Evolutionary conservation across 2,329 filamentous ascomycete species (phyloP).

Genomic region (Chaetomium sp.): DNA sequence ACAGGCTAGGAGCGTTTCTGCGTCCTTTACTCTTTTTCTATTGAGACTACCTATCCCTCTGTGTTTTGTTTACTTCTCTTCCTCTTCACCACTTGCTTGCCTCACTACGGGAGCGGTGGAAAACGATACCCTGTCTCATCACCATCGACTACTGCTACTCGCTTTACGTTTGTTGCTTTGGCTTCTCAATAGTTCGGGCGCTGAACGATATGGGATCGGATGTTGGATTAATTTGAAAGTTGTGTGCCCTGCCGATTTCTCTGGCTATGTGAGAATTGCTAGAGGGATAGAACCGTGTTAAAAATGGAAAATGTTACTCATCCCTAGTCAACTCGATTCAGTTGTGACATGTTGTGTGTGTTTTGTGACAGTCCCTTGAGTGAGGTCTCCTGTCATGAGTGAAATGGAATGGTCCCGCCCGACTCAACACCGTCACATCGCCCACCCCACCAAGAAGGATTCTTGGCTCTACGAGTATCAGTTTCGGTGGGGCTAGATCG

Average conservation of each 20-base stretch:
- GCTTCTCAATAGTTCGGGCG: background rate
- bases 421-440: background rate
- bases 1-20: background rate
- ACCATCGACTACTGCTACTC: background rate
- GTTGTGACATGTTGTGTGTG: background rate
- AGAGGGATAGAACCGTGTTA: background rate
- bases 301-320: background rate
- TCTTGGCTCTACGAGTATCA: background rate
- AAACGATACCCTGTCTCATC: conserved; percentile 20
- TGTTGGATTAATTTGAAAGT: background rate
- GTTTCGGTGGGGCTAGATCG: background rate
- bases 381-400: background rate
- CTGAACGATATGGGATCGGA: background rate
- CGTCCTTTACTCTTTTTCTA: conserved; percentile 22
- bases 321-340: background rate
- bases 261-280: background rate
- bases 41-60: background rate
- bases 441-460: background rate
- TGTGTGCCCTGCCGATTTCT: background rate
- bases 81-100: conserved; percentile 8
- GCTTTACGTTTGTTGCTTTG: background rate
- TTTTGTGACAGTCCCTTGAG: background rate
- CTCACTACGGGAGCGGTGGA: background rate
- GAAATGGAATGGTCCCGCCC: background rate
- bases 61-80: background rate